Base-by-base conservation (phyloP, 106 monocot genomes). In the Narthecium ossifragum region DNA sequence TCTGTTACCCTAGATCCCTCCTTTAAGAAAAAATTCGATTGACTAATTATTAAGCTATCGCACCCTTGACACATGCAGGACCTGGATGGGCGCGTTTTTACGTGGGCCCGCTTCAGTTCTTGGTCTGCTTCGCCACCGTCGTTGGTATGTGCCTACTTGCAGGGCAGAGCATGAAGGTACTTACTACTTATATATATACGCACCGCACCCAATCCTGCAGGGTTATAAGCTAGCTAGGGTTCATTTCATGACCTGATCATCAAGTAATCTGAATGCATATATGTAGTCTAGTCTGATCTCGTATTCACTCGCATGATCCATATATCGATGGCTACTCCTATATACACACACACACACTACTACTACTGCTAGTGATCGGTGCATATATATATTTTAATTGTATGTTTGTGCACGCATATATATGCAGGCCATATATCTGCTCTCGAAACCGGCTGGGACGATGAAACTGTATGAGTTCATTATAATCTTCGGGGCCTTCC, bases 111-210 rank as follows among this genome's bases (percentile, higher is more conserved):
- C 72, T 96, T 39, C 94, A 94, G 37, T 83, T 90, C 66, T 8
- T 73, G 14, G 90, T 86, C 22, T 96, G 89, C 59, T 96, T 73
- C 22, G 80, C 81, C 2, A 80, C 85, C 1, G 90, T 94, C 26
- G 23, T 94, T 8, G 94, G 73, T 12, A 68, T 25, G 21, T 70
- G 61, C 51, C 80, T 96, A 4, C 67, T 96, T 2, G 86, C 69
- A 27, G 94, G 94, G 0, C 83, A 86, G 36, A 90, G 64, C 62
- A 74, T 94, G 82, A 89, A 94, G 85, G 93, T 89, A 17, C 2
- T n/a, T n/a, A n/a, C n/a, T n/a, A n/a, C n/a, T n/a, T n/a, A n/a
- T n/a, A n/a, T n/a, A n/a, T n/a, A n/a, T n/a, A n/a, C n/a, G n/a
- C n/a, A n/a, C n/a, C n/a, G n/a, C n/a, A n/a, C n/a, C n/a, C n/a